Conservation (phyloP, 2,329 filamentous ascomycete species). For the Fusarium tupiense region DNA sequence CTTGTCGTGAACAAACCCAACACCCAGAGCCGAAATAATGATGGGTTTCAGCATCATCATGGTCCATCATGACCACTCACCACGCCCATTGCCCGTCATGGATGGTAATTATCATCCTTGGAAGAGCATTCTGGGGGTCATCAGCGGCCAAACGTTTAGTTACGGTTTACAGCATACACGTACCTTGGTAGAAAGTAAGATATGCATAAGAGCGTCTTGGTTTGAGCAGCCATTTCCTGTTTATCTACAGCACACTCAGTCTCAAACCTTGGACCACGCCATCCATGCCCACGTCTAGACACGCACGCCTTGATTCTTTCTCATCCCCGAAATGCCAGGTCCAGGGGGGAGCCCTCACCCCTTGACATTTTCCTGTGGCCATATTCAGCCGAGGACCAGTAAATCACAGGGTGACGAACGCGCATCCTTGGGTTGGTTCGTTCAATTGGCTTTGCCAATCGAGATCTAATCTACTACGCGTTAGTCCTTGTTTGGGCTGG, state of each 20-base stretch:
- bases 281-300: not conserved
- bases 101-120: not conserved
- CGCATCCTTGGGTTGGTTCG: conserved; percentile 32
- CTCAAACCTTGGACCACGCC: conserved; percentile 30
- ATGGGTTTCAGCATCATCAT: conserved; percentile 36
- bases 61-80: conserved; percentile 25
- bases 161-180: not conserved
- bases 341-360: not conserved
- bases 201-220: conserved; percentile 17
- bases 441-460: conserved; percentile 41
- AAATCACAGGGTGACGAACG: conserved; percentile 24
- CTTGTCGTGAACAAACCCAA: not conserved
- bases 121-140: not conserved
- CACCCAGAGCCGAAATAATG: conserved; percentile 16
- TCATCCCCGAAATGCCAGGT: not conserved
- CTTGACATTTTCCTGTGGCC: not conserved
- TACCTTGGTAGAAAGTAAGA: not conserved
- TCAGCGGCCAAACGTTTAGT: not conserved
- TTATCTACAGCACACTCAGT: not conserved
- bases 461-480: conserved; percentile 34
- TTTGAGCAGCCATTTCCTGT: not conserved
- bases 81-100: not conserved
- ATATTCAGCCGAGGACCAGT: conserved; percentile 13
- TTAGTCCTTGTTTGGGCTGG: conserved; percentile 29
- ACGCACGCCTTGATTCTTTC: conserved; percentile 16